Conservation (phyloP, 1,284 basidiomycete genomes). For the Cryptococcus jaspeensis region DNA sequence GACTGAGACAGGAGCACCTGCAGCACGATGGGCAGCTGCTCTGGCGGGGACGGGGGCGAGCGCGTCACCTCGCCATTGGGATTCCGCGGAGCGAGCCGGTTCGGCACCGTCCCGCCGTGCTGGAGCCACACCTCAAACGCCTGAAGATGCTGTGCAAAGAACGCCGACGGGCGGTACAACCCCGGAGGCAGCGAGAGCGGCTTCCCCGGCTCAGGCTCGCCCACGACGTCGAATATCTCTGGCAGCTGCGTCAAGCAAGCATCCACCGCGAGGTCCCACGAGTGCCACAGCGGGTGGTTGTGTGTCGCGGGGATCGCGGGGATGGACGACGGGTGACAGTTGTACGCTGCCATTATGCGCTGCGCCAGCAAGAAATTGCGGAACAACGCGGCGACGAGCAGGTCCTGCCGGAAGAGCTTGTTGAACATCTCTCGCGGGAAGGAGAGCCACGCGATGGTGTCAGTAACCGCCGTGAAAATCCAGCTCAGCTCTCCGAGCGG, state of each 20-base stretch:
- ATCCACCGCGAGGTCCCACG: slow-evolving; percentile 97
- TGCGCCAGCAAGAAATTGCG: slow-evolving; percentile 96
- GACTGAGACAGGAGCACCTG: slow-evolving; percentile 96
- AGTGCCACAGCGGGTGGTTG: slow-evolving; percentile 92
- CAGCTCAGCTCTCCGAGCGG: slow-evolving; percentile 97
- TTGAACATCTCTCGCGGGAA: slow-evolving; percentile 93
- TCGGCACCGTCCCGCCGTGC: slow-evolving; percentile 62
- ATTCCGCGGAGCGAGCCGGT: slow-evolving; percentile 53
- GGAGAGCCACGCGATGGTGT: slow-evolving; percentile 98
- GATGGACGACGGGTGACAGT: slow-evolving; percentile 93
- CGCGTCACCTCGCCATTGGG: slow-evolving; percentile 19
- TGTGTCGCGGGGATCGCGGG: slow-evolving; percentile 89
- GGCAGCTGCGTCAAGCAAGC: slow-evolving; percentile 92
- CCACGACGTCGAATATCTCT: slow-evolving; percentile 66
- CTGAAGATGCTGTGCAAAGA: slow-evolving; percentile 94
- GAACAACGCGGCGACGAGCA: slow-evolving; percentile 93
- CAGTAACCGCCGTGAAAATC: slow-evolving; percentile 99
- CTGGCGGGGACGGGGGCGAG: slow-evolving; percentile 63
- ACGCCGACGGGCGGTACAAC: slow-evolving; percentile 81
- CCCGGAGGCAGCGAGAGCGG: slow-evolving; percentile 41
- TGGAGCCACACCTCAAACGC: slow-evolving; percentile 99
- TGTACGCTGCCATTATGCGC: slow-evolving; percentile 96
- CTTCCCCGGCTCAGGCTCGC: slow-evolving; percentile 51
- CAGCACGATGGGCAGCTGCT: slow-evolving; percentile 94
- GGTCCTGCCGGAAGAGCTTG: slow-evolving; percentile 89